Evolutionary conservation across 345 rosid genomes (phyloP).

Genomic region (Leavenworthia alabamica): DNA sequence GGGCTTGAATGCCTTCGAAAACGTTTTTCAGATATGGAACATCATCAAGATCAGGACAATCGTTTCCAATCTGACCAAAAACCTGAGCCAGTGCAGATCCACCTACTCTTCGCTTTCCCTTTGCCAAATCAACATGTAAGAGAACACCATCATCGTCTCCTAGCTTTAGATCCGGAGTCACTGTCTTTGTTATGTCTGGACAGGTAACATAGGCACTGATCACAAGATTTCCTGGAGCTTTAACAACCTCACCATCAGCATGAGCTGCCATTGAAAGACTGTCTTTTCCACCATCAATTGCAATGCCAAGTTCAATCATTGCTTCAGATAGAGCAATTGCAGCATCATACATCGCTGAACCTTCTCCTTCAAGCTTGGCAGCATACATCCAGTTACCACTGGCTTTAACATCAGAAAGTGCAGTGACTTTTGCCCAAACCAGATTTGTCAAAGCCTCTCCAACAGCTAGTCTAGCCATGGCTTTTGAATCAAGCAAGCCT

Average conservation of each 20-base stretch:
- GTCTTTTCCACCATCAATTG: slow-evolving; percentile 96
- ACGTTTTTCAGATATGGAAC: slow-evolving; percentile 62
- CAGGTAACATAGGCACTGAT: slow-evolving; percentile 81
- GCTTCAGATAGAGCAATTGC: slow-evolving; percentile 76
- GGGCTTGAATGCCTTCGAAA: slow-evolving; percentile 66
- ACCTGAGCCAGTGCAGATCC: slow-evolving; percentile 89
- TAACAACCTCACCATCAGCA: slow-evolving; percentile 69
- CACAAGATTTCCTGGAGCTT: slow-evolving; percentile 95
- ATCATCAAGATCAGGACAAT: slow-evolving; percentile 88
- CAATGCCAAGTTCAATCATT: slow-evolving; percentile 88
- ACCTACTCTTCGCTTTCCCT: slow-evolving; percentile 80
- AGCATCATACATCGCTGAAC: slow-evolving; percentile 93
- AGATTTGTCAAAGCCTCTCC: slow-evolving; percentile 95
- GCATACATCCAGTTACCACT: slow-evolving; percentile 99
- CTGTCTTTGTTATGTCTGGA: slow-evolving; percentile 80
- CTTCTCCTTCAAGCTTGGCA: slow-evolving; percentile 94
- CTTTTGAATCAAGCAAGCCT: slow-evolving; percentile 77
- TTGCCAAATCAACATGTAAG: slow-evolving; percentile 76
- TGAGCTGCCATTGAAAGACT: slow-evolving; percentile 96
- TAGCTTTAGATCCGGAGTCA: slow-evolving; percentile 80
- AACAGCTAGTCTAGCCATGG: slow-evolving; percentile 94
- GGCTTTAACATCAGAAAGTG: slow-evolving; percentile 86
- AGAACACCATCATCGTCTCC: slow-evolving; percentile 63
- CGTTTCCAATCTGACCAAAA: slow-evolving; percentile 74
- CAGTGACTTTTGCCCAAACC: slow-evolving; percentile 85